These are phyloP conservation scores for Lojkania enalia DNA, from an alignment of 2,329 filamentous ascomycete genomes.

Conservation along the genomic window DNA sequence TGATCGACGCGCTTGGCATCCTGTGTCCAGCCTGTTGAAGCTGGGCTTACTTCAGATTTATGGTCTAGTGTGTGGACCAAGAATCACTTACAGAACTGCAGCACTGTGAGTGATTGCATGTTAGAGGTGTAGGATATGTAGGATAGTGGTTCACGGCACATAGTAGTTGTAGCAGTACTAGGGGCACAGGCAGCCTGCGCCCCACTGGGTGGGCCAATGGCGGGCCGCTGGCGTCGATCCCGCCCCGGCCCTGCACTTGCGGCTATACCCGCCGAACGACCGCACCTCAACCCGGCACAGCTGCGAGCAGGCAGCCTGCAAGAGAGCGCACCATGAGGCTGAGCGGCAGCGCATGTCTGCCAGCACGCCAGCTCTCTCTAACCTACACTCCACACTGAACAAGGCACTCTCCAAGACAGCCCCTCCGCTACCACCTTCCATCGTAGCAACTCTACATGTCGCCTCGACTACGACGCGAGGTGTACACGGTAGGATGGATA, in stretches of 20 bases:
- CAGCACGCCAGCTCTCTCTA: neutral
- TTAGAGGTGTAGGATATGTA: neutral
- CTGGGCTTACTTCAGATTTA: neutral
- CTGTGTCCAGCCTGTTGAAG: neutral
- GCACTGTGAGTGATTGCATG: neutral
- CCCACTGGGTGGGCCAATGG: neutral
- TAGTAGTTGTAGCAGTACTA: neutral
- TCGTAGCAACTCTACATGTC: constrained; percentile 1
- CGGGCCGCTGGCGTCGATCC: constrained; percentile 1
- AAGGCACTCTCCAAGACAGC: neutral
- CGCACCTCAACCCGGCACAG: neutral
- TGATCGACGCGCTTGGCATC: neutral
- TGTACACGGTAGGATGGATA: constrained; percentile 13
- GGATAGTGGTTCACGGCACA: neutral
- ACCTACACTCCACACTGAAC: neutral
- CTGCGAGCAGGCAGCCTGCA: too few species aligned
- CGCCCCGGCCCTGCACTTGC: neutral
- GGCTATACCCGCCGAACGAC: neutral
- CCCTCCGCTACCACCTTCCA: neutral
- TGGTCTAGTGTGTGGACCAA: neutral
- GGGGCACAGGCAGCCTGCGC: neutral
- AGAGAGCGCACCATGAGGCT: constrained; percentile 1
- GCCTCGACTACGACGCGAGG: neutral
- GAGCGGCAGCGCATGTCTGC: constrained; percentile 3
- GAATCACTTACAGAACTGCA: constrained; percentile 2